A percentile compares a stretch with the other conserved stretches of the same genome.
Evolutionary conservation across 2,329 filamentous ascomycete species (phyloP).

Genomic region (Thielaviopsis euricoi): DNA sequence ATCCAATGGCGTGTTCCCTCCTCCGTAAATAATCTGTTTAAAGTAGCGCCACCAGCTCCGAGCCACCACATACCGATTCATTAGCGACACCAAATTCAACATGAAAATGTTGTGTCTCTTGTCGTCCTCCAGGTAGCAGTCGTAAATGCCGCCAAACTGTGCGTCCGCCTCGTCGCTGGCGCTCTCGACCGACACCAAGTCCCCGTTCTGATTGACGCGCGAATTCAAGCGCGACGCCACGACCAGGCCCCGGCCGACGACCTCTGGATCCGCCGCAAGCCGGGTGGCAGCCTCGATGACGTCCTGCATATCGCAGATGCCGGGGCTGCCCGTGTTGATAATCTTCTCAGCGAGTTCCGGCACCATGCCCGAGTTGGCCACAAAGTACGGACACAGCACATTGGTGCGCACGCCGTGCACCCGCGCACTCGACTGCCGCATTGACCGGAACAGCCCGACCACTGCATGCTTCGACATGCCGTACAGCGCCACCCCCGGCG

Average conservation of each 20-base stretch:
- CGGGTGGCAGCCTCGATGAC: constrained; percentile 48
- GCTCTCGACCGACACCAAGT: background rate
- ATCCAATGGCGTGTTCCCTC: too few species aligned
- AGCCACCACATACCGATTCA: background rate
- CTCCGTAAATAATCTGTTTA: background rate
- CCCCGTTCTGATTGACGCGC: background rate
- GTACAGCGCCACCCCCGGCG: constrained; percentile 31
- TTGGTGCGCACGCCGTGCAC: constrained; percentile 40
- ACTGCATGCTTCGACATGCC: constrained; percentile 48
- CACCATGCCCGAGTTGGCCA: constrained; percentile 40
- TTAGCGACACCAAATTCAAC: background rate
- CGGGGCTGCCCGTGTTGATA: constrained; percentile 28
- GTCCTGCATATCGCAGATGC: constrained; percentile 35
- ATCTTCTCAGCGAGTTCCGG: constrained; percentile 28
- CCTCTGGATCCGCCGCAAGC: constrained; percentile 39
- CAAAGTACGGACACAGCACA: constrained; percentile 50
- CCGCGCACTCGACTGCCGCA: constrained; percentile 31
- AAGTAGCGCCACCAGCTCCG: background rate
- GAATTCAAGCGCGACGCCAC: constrained; percentile 35
- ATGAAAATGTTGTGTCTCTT: background rate
- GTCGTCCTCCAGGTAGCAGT: constrained; percentile 1
- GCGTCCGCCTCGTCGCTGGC: background rate
- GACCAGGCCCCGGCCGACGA: constrained; percentile 39
- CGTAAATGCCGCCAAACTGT: background rate
- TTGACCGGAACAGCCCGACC: constrained; percentile 43